Evolutionary conservation across 805 yeast genomes (phyloP).

Genomic region (Starmerella khaoyaiensis): DNA sequence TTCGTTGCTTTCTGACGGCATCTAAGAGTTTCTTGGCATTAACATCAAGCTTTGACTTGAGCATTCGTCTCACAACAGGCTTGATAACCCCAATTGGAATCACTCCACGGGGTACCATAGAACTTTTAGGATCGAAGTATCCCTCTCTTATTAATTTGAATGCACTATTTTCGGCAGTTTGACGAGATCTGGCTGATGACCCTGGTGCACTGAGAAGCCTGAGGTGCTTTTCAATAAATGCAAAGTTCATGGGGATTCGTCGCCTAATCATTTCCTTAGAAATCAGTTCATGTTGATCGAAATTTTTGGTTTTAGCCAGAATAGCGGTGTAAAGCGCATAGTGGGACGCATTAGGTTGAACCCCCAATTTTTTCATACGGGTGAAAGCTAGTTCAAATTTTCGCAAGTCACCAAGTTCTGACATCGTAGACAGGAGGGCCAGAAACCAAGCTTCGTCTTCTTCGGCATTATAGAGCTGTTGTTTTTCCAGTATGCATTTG

Average conservation of each 20-base stretch:
- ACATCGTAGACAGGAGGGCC: slow-evolving; percentile 17
- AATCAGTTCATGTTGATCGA: slow-evolving; percentile 13
- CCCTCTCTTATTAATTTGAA: slow-evolving; percentile 15
- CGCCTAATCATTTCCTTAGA: slow-evolving; percentile 13
- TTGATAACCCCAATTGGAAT: slow-evolving; percentile 22
- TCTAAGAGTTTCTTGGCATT: slow-evolving; percentile 21
- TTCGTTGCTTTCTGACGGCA: slow-evolving; percentile 5
- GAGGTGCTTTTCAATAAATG: slow-evolving; percentile 21
- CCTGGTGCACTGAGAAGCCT: slow-evolving; percentile 17
- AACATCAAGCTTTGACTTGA: slow-evolving; percentile 11
- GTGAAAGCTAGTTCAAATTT: slow-evolving; percentile 28
- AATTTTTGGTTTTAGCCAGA: slow-evolving; percentile 10
- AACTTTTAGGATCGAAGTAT: slow-evolving; percentile 21
- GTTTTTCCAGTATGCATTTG: slow-evolving; percentile 10
- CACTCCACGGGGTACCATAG: slow-evolving; percentile 22
- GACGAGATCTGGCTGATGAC: slow-evolving; percentile 2
- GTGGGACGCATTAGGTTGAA: slow-evolving; percentile 19
- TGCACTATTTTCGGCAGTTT: slow-evolving; percentile 10
- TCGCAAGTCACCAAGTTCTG: slow-evolving; percentile 28
- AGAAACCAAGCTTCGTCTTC: slow-evolving; percentile 25
- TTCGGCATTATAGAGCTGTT: slow-evolving; percentile 20
- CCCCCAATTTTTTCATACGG: slow-evolving; percentile 17
- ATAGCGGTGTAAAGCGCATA: slow-evolving; percentile 21
- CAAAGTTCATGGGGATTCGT: slow-evolving; percentile 18
- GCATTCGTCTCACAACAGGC: slow-evolving; percentile 18